These are phyloP conservation scores for Purshia tridentata DNA, from an alignment of 306 rosid species.

Conservation along the genomic window DNA sequence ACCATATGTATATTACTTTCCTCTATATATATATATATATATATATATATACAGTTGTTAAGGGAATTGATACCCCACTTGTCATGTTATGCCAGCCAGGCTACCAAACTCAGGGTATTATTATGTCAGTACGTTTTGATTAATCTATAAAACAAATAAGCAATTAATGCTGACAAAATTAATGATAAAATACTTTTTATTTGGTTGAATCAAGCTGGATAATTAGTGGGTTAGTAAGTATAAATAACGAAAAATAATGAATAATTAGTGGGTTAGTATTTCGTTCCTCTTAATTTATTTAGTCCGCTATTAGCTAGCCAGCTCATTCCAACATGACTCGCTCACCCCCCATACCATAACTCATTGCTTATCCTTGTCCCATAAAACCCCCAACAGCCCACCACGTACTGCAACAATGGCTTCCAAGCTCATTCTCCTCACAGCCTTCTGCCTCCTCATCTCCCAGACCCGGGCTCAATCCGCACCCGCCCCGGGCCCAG, in stretches of 20 bases:
- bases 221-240: too few relatives aligned
- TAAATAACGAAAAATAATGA: too few relatives aligned
- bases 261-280: too few relatives aligned
- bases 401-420: conserved; percentile 44
- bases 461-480: conserved; percentile 42
- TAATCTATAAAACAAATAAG: neutral
- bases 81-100: conserved; percentile 20
- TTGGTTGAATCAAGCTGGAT: neutral
- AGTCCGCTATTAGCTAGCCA: conserved; percentile 33
- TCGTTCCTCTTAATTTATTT: neutral
- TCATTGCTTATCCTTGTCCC: conserved; percentile 14
- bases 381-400: conserved; percentile 33
- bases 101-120: conserved; percentile 8
- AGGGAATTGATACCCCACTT: neutral
- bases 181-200: too few relatives aligned
- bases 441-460: conserved; percentile 23
- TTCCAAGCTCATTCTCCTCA: conserved; percentile 37
- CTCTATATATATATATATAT: too few relatives aligned
- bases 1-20: too few relatives aligned
- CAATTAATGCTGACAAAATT: neutral
- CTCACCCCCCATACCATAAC: neutral
- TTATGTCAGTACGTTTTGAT: neutral
- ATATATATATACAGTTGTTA: neutral
- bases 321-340: conserved; percentile 62
- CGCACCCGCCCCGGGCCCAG: conserved; percentile 52